A percentile compares a stretch with the other conserved stretches of the same genome.
Evolutionary conservation across 2,329 filamentous ascomycete genomes (phyloP).

Genomic region (Penicillium decumbens): DNA sequence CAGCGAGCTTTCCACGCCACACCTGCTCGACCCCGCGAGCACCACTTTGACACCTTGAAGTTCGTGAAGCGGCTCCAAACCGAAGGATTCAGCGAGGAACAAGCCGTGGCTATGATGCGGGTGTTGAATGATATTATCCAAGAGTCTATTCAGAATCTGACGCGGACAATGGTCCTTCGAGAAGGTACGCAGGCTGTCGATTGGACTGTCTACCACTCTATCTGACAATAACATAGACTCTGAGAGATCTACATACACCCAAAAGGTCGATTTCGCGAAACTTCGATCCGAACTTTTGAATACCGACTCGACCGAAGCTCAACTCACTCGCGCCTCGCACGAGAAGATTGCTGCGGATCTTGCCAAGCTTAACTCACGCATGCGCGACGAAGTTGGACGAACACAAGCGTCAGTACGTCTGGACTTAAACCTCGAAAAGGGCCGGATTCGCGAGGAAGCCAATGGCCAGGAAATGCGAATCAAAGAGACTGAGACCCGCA

Average conservation of each 20-base stretch:
- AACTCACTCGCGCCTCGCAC: constrained; percentile 81
- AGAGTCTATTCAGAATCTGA: constrained; percentile 96
- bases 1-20: constrained; percentile 61
- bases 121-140: constrained; percentile 95
- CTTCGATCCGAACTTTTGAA: constrained; percentile 89
- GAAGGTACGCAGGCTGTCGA: constrained; percentile 56
- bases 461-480: constrained; percentile 96
- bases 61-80: constrained; percentile 85
- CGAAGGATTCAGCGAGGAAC: constrained; percentile 93
- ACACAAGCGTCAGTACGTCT: constrained; percentile 90
- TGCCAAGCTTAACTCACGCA: constrained; percentile 80
- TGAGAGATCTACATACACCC: constrained; percentile 57
- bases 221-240: constrained; percentile 35
- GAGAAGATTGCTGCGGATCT: constrained; percentile 92
- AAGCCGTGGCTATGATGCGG: constrained; percentile 97
- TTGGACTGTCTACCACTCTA: neutral
- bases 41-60: constrained; percentile 97
- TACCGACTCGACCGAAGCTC: constrained; percentile 84
- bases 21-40: constrained; percentile 60
- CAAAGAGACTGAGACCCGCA: constrained; percentile 97
- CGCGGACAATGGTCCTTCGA: constrained; percentile 93
- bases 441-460: constrained; percentile 90
- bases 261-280: constrained; percentile 98
- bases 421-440: constrained; percentile 94
- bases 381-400: constrained; percentile 88